phyloP scores from a whole-genome alignment of 2,329 filamentous ascomycete species.

The Trichoderma guizhouense region DNA sequence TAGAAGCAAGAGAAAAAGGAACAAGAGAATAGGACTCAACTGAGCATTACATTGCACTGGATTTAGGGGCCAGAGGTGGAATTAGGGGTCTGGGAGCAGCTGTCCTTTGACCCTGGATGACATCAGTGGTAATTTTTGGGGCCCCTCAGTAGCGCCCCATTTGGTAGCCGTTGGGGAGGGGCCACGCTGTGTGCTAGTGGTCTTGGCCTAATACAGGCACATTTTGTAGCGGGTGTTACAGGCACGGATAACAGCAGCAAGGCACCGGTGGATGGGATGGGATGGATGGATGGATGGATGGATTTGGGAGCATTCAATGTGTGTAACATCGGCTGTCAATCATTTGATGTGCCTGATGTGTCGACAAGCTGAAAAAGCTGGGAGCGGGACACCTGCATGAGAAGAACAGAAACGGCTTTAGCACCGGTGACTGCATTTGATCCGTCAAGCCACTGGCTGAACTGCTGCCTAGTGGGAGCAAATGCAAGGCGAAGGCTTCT shows the following conservation, averaged over 20 bases:
- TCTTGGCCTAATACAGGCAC: background rate
- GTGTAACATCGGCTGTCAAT: background rate
- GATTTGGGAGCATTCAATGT: background rate
- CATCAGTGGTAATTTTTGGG: constrained; percentile 19
- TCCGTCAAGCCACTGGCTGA: background rate
- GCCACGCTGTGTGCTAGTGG: background rate
- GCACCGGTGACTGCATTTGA: background rate
- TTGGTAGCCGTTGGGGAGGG: background rate
- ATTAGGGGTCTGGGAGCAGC: constrained; percentile 3
- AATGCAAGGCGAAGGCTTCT: background rate
- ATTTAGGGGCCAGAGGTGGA: background rate
- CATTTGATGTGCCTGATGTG: background rate
- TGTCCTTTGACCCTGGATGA: constrained; percentile 9
- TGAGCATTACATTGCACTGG: background rate
- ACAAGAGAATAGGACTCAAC: background rate
- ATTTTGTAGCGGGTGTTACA: background rate
- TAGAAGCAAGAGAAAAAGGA: background rate
- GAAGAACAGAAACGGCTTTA: background rate
- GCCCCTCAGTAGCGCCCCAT: constrained; percentile 4
- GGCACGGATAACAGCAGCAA: background rate
- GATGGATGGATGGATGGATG: background rate
- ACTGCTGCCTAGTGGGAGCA: background rate
- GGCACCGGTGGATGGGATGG: background rate
- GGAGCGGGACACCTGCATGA: background rate
- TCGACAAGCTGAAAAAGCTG: background rate